Base-by-base conservation (phyloP, 768 basidiomycete genomes). In the Cystofilobasidium macerans region DNA sequence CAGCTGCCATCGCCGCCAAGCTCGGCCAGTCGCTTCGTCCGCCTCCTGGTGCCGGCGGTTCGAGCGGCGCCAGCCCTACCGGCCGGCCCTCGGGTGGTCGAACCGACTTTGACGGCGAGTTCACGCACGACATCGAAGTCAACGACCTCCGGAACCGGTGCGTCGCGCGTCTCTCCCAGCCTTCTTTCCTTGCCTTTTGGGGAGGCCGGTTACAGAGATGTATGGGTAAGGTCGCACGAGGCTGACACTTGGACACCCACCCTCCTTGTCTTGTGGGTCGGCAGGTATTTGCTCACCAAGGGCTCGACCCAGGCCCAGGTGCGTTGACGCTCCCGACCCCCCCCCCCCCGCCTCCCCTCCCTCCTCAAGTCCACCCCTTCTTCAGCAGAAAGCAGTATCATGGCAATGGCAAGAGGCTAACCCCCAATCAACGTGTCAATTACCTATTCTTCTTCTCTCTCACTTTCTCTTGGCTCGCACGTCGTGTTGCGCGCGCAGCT, bases 241-340 rank as follows among this genome's bases (percentile, higher is more conserved):
- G n/a, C n/a, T n/a, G n/a, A n/a, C n/a, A n/a, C n/a, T n/a, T n/a
- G n/a, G n/a, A n/a, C n/a, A n/a, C n/a, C n/a, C n/a, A n/a, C 38
- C 51, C 38, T 54, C 38, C 28, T 42, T 33, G 24, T 3, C 64
- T 57, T 12, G 26, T 18, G 36, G 8, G 5, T 24, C 20, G 4
- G 36, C 59, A 66, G 67, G 35, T 98, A 97, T 76, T 79, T 98
- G 74, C 78, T 98, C 72, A 97, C 93, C 56, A 94, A 89, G 75
- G 89, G 90, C 3, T 82, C 87, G 14, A 97, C 94, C 2, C 94
- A 98, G 76, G 79, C 85, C 68, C 86, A 95, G 81, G 93, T 90
- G 63, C 53, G 86, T 78, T 58, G 30, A 1, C 61, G 64, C 48
- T 57, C 57, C 36, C 30, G 58, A 7, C 38, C 64, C 62, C 57